Base-by-base conservation (phyloP, 306 rosid genomes). In the Fagus crenata region DNA sequence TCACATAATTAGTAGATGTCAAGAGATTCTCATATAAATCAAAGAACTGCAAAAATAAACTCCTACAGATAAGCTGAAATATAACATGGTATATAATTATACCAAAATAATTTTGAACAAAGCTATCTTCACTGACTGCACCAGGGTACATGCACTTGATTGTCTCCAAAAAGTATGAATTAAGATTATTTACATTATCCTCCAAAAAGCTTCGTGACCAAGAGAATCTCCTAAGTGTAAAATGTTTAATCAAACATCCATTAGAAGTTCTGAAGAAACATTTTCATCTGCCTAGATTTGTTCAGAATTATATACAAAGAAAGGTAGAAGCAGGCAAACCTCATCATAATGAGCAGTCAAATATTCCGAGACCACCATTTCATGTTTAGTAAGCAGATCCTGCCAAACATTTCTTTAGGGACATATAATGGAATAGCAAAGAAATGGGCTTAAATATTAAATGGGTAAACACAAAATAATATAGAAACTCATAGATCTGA, bases 331-430 rank as follows among this genome's bases (percentile, higher is more conserved):
- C 56, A 58, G 78, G 59, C 84, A 71, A 79, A 95, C 97, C 96
- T 90, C 97, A 40, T 80, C 91, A 59, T 92, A 92, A 70, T 86
- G 93, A 70, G 87, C 89, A 43, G 84, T 89, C 90, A 95, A 86
- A 87, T 83, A 92, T 77, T 91, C 92, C 53, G 90, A 84, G 69
- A 91, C 99, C 76, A 95, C 77, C 1, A 78, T 74, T 68, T 32
- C 92, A 75, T 95, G 99, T 83, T 89, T 95, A 49, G 93, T 87
- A 60, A 95, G 97, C 81, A 95, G 92, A 83, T 92, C 97, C 97
- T 95, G 90, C 80, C 78, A 87, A 81, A 53, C 55, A 80, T 60
- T 79, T 78, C 73, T 67, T 80, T 40, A 78, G 53, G 39, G 68
- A 59, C 28, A 42, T 71, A 68, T 13, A 75, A 74, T 56, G 67